Evolutionary conservation across 2,329 filamentous ascomycete genomes (phyloP), one percentile per base, ranked within the genome.

Genomic region (Exophiala aquamarina): DNA sequence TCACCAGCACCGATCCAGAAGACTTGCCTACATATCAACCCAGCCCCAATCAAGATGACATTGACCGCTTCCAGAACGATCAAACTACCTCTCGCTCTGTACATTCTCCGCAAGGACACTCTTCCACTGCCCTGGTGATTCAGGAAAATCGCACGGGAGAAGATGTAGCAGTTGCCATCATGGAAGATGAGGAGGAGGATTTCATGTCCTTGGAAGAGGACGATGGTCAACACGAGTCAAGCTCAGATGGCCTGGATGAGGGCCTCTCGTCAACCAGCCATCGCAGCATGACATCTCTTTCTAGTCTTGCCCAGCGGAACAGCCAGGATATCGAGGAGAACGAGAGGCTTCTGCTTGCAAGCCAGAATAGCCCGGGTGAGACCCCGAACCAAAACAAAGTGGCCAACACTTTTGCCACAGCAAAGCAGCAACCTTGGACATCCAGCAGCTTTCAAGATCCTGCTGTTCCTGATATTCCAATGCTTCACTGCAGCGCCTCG

Each of bases 401-500:
- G 8, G 38, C 41, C 33, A 34, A 38, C 14, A 41, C 34, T n/a
- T 18, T 14, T 8, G 15, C 20, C 15, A 19, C 21, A 18, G 11
- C 23, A 6, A 26, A 6, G 11, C 23, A 6, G 11, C 6, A 11
- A 11, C 23, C 23, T 6, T 11, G 23, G 23, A 26, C 23, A 11
- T 11, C 6, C 23, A 26, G 23, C 6, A 26, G 11, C 11, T 26
- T 11, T 6, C 18, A 41, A 10, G 15, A 15, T 4, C 26, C 9
- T 3, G 34, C 33, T 28, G 18, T 46, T 11, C 57, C 56, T 4
- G 20, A 18, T 6, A 57, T 59, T 36, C 56, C 57, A 5, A 52
- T 50, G n/a, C 47, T 59, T 10, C 56, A 59, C 35, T 58, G 54
- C 32, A 50, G 36, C 33, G 41, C 47, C 9, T 55, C 54, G 15